phyloP scores from a whole-genome alignment of 2,329 filamentous ascomycete genomes.

The Diaporthe citriasiana region DNA sequence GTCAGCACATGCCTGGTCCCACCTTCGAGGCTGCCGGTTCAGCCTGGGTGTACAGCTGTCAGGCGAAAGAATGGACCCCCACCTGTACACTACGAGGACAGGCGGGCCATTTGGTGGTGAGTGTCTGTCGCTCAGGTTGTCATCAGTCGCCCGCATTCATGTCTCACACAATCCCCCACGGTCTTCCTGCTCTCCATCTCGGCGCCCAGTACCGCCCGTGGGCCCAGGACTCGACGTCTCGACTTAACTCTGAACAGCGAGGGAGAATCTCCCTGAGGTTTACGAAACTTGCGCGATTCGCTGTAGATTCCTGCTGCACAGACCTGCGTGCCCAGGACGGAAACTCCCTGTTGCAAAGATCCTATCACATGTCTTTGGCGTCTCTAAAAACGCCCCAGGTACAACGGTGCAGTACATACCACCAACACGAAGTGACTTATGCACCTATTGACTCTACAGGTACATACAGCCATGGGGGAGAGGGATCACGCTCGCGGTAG shows the following conservation, averaged over 20 bases:
- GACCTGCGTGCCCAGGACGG: background rate
- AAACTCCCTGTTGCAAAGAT: background rate
- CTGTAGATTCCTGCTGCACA: background rate
- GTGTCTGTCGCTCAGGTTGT: background rate
- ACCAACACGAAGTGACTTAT: background rate
- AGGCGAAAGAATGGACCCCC: constrained; percentile 9
- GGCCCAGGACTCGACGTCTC: background rate
- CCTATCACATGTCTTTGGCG: constrained; percentile 3
- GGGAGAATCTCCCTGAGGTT: too few relatives aligned
- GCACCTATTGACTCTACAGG: background rate
- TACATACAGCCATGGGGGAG: background rate
- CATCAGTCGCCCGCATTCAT: constrained; percentile 7
- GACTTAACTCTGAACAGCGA: background rate
- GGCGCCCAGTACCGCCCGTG: background rate
- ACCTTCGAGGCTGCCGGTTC: constrained; percentile 14
- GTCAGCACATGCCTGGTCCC: constrained; percentile 22
- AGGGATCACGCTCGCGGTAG: background rate
- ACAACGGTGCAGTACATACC: background rate
- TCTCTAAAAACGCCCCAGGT: background rate
- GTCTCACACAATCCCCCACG: background rate
- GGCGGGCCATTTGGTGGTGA: background rate
- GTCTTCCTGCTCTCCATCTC: background rate
- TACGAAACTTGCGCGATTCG: background rate
- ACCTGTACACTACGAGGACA: background rate
- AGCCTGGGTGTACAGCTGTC: constrained; percentile 13